These are phyloP conservation scores for Herpetomonas samuelpessoai DNA, from an alignment of 208 protist species.

Conservation along the genomic window DNA sequence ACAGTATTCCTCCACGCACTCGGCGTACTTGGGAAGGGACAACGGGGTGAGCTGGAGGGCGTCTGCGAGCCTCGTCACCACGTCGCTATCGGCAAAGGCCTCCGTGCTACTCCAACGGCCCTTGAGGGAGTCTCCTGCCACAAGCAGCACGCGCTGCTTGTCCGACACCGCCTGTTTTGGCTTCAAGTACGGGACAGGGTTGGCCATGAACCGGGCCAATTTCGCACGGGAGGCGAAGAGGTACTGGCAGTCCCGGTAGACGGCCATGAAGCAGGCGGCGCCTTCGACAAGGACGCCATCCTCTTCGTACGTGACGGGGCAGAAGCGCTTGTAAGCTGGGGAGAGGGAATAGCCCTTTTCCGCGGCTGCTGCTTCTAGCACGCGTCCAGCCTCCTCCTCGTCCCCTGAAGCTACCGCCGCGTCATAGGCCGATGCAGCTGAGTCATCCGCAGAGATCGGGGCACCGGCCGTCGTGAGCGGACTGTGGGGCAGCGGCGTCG, in stretches of 20 bases:
- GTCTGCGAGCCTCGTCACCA: constrained; percentile 26
- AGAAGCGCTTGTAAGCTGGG: constrained; percentile 70
- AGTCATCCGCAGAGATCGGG: background rate
- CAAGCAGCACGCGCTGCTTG: constrained; percentile 48
- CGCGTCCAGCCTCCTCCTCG: constrained; percentile 27
- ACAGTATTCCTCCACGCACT: constrained; percentile 18
- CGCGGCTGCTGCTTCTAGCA: constrained; percentile 34
- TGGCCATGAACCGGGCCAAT: constrained; percentile 50
- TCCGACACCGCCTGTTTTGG: constrained; percentile 17
- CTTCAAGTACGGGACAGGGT: constrained; percentile 56
- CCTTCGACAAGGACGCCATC: constrained; percentile 76
- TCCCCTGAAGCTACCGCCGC: constrained; percentile 21
- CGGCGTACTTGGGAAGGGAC: constrained; percentile 28
- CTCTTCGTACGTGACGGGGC: constrained; percentile 75
- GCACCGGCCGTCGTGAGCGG: background rate
- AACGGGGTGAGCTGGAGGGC: constrained; percentile 40
- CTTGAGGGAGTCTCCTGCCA: constrained; percentile 39
- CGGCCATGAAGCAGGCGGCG: constrained; percentile 47
- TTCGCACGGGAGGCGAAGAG: constrained; percentile 49
- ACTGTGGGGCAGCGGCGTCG: background rate
- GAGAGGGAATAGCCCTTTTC: constrained; percentile 27
- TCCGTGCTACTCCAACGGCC: background rate
- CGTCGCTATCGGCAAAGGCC: background rate
- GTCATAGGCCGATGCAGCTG: background rate
- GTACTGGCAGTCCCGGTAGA: constrained; percentile 65